Conservation (phyloP, 2,329 filamentous ascomycete species). For the Clarireedia hainanense region DNA sequence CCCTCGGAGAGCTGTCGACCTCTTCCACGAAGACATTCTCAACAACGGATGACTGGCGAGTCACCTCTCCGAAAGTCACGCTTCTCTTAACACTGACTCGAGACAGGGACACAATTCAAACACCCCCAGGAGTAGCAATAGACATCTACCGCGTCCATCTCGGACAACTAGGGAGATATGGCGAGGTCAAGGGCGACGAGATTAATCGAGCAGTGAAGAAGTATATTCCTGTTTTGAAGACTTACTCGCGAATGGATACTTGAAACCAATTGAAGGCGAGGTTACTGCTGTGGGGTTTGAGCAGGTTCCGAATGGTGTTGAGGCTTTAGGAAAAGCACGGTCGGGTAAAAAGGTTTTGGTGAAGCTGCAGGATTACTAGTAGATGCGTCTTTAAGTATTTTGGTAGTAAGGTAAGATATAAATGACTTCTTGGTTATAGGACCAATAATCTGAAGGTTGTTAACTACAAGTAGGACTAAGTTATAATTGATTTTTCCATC, state of each 20-base stretch:
- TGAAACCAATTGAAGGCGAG: slow-evolving; percentile 1
- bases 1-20: neutral
- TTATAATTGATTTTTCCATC: neutral
- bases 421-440: neutral
- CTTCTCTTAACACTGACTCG: neutral
- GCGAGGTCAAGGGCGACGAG: slow-evolving; percentile 8
- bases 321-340: neutral
- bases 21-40: slow-evolving; percentile 2
- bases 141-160: slow-evolving; percentile 15
- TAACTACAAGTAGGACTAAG: neutral
- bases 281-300: neutral
- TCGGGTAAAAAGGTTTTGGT: slow-evolving; percentile 4
- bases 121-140: slow-evolving; percentile 9
- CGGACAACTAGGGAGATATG: slow-evolving; percentile 17
- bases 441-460: neutral
- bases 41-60: slow-evolving; percentile 6
- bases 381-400: no score
- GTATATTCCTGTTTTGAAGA: slow-evolving; percentile 3
- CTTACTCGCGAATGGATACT: neutral
- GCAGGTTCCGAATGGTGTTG: neutral
- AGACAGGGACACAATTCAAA: slow-evolving; percentile 14
- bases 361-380: neutral
- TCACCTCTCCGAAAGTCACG: no score
- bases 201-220: slow-evolving; percentile 9
- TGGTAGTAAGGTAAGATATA: no score